Evolutionary conservation across 148 eudicot genomes (phyloP).

Genomic region (Camellia japonica): DNA sequence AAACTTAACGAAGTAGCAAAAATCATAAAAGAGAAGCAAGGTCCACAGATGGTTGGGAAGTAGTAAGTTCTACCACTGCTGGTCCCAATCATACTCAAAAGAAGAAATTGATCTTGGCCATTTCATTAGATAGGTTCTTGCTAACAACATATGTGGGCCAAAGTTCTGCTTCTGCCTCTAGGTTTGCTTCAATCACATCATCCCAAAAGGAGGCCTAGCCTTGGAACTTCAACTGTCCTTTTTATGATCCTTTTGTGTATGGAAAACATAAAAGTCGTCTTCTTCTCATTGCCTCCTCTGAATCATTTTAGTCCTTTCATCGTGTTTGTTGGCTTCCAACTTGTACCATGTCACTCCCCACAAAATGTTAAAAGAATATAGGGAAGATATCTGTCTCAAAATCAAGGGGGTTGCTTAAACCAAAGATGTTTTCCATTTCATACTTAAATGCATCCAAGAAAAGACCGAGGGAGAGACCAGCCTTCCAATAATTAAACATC

Average conservation of each 20-base stretch:
- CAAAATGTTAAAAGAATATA: neutral
- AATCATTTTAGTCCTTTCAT: neutral
- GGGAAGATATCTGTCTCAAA: constrained; percentile 11
- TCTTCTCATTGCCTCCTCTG: neutral
- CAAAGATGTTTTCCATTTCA: constrained; percentile 21
- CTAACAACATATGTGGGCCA: too few species aligned
- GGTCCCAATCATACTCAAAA: too few species aligned
- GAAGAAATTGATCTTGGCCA: too few species aligned
- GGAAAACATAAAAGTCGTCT: neutral
- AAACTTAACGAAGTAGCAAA: too few species aligned
- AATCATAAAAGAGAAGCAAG: too few species aligned
- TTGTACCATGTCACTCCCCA: neutral
- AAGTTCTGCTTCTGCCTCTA: too few species aligned
- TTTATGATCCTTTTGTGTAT: neutral
- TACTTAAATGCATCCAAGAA: constrained; percentile 95
- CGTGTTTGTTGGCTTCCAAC: constrained; percentile 5
- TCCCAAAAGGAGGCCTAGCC: too few species aligned
- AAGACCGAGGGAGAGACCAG: constrained; percentile 76
- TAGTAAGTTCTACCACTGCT: too few species aligned
- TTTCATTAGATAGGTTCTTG: too few species aligned
- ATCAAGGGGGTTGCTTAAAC: neutral
- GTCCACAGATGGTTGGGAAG: too few species aligned
- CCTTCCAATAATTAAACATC: constrained; percentile 88
- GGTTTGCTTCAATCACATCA: too few species aligned
- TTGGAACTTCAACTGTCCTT: too few species aligned